These are phyloP conservation scores for Alternaria gansuensis DNA, from an alignment of 2,329 filamentous ascomycete genomes.

Conservation along the genomic window DNA sequence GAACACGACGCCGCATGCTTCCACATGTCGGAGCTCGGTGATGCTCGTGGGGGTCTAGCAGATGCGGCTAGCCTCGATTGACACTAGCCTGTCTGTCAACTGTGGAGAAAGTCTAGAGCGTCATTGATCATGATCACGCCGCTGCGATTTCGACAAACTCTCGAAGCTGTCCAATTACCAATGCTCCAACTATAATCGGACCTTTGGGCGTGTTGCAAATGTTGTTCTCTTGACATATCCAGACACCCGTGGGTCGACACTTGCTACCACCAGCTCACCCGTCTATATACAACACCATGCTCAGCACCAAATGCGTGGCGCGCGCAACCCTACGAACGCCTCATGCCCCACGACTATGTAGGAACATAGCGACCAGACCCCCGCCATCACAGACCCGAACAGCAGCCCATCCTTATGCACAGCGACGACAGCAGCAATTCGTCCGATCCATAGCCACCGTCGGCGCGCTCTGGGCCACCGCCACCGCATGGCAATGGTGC, in stretches of 20 bases:
- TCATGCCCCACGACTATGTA: slow-evolving; percentile 38
- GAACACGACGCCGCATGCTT: slow-evolving; percentile 12
- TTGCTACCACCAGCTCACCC: slow-evolving; percentile 8
- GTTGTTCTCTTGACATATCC: slow-evolving; percentile 25
- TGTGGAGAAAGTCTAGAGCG: slow-evolving; percentile 24
- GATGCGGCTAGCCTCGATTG: background rate
- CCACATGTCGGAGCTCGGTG: slow-evolving; percentile 21
- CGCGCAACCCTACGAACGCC: slow-evolving; percentile 41
- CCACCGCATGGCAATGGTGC: slow-evolving; percentile 57
- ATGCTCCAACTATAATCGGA: slow-evolving; percentile 18
- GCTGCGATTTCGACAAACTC: slow-evolving; percentile 20
- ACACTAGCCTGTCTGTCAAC: background rate
- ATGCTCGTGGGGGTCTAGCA: slow-evolving; percentile 12
- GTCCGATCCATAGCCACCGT: slow-evolving; percentile 56
- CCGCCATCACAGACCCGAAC: slow-evolving; percentile 35
- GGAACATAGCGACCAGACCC: slow-evolving; percentile 35
- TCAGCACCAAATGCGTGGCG: slow-evolving; percentile 43
- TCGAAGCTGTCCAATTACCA: slow-evolving; percentile 26
- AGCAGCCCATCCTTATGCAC: slow-evolving; percentile 52
- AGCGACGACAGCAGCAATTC: slow-evolving; percentile 58
- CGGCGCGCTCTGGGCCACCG: slow-evolving; percentile 55
- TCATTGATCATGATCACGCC: slow-evolving; percentile 24
- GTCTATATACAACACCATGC: slow-evolving; percentile 37
- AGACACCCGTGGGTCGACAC: slow-evolving; percentile 9
- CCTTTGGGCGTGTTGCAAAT: slow-evolving; percentile 21